phyloP scores from a whole-genome alignment of 164 flowering plant genomes.

The Amborella trichopoda region DNA sequence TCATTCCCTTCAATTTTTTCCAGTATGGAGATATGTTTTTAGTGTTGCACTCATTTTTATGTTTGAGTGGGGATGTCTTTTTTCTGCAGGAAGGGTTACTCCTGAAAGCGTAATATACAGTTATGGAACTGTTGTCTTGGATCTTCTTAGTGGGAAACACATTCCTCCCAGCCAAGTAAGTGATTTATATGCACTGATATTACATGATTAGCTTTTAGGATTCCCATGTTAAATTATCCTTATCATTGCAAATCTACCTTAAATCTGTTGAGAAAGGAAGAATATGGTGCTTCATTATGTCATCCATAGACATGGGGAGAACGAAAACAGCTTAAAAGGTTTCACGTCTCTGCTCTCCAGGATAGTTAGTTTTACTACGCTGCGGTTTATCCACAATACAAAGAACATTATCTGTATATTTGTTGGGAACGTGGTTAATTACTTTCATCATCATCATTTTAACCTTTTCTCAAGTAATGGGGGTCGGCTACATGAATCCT shows the following conservation, averaged over 20 bases:
- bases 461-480: too few relatives aligned
- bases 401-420: too few relatives aligned
- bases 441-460: too few relatives aligned
- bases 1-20: not conserved
- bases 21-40: not conserved
- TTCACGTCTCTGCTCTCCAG: not conserved
- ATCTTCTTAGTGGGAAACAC: constrained; percentile 96
- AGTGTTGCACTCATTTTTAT: not conserved
- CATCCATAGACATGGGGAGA: not conserved
- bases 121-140: constrained; percentile 89
- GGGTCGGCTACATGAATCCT: too few relatives aligned
- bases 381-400: too few relatives aligned
- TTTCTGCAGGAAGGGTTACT: constrained; percentile 77
- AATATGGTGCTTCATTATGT: not conserved
- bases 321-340: not conserved
- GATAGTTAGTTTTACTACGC: not conserved
- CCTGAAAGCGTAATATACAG: constrained; percentile 93
- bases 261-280: not conserved
- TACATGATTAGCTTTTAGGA: too few relatives aligned
- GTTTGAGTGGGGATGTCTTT: not conserved
- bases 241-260: not conserved
- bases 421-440: too few relatives aligned
- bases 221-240: too few relatives aligned
- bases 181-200: constrained; percentile 6
- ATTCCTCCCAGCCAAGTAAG: constrained; percentile 96